Percentiles rank a stretch among this genome's conserved stretches.
These are phyloP conservation scores for Vigna radiata DNA, from an alignment of 306 rosid species.

Conservation along the genomic window DNA sequence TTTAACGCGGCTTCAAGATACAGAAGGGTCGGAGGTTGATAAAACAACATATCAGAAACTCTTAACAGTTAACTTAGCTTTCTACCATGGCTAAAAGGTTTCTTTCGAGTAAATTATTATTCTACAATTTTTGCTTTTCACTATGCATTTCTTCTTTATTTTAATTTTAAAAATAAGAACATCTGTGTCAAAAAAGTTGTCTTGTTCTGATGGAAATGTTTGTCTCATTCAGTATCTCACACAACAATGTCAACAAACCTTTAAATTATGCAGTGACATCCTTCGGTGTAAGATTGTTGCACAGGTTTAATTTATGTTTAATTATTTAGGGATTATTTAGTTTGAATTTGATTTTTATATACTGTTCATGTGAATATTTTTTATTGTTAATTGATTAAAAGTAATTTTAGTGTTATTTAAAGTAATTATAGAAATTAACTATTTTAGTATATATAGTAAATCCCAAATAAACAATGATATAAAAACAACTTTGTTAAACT, in stretches of 20 bases:
- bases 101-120: background rate
- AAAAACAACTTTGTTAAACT: too few relatives aligned
- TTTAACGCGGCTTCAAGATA: conserved; percentile 40
- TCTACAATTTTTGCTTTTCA: background rate
- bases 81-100: background rate
- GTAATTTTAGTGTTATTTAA: background rate
- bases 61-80: background rate
- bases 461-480: background rate
- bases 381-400: background rate
- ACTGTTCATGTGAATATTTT: background rate
- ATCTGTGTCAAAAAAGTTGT: background rate
- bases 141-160: background rate
- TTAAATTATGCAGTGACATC: conserved; percentile 1
- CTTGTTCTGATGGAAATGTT: background rate
- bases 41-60: background rate
- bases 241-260: background rate
- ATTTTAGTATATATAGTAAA: background rate
- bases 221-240: background rate
- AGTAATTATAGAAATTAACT: background rate
- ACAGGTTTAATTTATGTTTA: background rate
- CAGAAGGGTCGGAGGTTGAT: background rate
- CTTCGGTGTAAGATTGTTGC: background rate
- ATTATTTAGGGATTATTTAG: background rate
- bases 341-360: background rate
- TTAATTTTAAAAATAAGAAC: background rate